phyloP scores from a whole-genome alignment of 176 grass and related monocot species.

The Cymbopogon citratus region DNA sequence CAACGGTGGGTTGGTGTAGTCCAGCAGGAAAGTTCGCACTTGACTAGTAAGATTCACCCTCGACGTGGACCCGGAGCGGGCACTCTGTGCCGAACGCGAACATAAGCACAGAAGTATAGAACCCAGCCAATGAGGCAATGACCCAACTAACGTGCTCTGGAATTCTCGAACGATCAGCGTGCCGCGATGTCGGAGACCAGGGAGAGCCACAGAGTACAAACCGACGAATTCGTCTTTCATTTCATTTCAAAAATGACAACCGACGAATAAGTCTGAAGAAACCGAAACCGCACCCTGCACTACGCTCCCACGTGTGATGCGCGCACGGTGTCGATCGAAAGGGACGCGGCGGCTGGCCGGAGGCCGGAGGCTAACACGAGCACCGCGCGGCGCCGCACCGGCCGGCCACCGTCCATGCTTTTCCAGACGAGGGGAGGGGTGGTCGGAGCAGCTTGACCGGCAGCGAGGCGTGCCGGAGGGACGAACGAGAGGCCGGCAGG shows the following conservation, averaged over 20 bases:
- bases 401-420: not conserved
- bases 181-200: not conserved
- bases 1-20: too few species aligned
- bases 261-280: not conserved
- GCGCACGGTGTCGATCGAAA: not conserved
- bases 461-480: not conserved
- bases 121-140: too few species aligned
- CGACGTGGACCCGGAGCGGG: not conserved
- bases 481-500: not conserved
- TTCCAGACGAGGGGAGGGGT: not conserved
- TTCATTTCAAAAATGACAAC: too few species aligned
- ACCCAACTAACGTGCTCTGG: too few species aligned
- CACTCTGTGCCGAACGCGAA: not conserved
- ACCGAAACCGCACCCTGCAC: too few species aligned
- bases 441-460: constrained; percentile 13
- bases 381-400: not conserved
- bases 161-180: too few species aligned
- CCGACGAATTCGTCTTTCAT: too few species aligned
- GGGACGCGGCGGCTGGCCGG: not conserved
- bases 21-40: not conserved
- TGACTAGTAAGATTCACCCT: not conserved
- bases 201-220: too few species aligned
- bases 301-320: not conserved
- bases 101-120: not conserved
- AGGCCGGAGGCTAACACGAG: not conserved